Evolutionary conservation across 148 eudicot species (phyloP), one percentile per base, ranked within the genome.

Genomic region (Amaranthus palmeri): DNA sequence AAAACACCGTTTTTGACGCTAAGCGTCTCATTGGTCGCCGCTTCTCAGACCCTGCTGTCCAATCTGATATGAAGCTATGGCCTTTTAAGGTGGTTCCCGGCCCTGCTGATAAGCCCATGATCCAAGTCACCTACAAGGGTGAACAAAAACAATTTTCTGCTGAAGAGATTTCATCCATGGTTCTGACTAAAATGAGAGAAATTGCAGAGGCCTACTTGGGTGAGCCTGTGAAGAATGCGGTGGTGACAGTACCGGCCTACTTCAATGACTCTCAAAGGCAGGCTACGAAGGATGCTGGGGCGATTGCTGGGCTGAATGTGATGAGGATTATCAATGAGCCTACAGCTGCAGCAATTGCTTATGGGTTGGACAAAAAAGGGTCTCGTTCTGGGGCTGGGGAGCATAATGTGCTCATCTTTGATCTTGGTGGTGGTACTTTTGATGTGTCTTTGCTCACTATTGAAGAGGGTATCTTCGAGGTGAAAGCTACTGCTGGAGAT

Each of bases 181-280:
- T 25, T 25, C 36, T 25, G 36, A 25, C 36, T 25, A 25, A 25
- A 25, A 25, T 25, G 36, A 25, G 36, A 25, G 36, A 25, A 25
- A 25, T 25, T 25, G 36, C 36, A 25, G 36, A 25, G 36, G 36
- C 36, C 36, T 25, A 25, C 36, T 25, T 25, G 36, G 36, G 36
- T 25, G 0, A 25, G 1, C 36, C 36, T 25, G 36, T 25, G 36
- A 0, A 25, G 36, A 25, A 25, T 25, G 1, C 69, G 80, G 86
- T 58, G 86, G 83, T 72, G 40, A 14, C 63, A 52, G 17, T 49
- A 50, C 25, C 69, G 77, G 83, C 86, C 50, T 83, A 83, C 69
- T 83, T 83, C 76, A 80, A 80, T 52, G 83, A 83, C 53, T 83
- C 83, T 13, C 83, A 83, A 61, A 80, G 86, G 76, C 81, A 83